Base-by-base conservation (phyloP, 148 eudicot genomes). In the Spergularia bocconei region DNA sequence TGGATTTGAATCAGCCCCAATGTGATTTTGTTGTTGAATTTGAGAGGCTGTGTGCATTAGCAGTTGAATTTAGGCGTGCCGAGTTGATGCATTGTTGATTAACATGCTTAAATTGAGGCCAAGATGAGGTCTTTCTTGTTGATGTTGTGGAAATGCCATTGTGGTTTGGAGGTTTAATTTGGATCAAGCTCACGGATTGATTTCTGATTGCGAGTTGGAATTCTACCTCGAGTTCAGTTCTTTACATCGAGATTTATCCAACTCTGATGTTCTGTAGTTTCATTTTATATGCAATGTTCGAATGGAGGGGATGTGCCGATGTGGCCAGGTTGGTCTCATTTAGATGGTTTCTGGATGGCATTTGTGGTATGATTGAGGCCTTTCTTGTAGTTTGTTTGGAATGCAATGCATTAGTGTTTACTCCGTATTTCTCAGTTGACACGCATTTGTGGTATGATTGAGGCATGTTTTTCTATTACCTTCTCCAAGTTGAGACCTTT, bases 211-310 rank as follows among this genome's bases (percentile, higher is more conserved):
- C 36, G 11, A 47, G 54, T 67, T 67, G 20, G 56, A 50, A 48
- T 47, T 67, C 36, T 67, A 48, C 71, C 56, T 67, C 33, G 47
- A 44, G 4, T 67, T 63, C 47, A 63, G 67, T 63, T 63, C 6
- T 63, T 63, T 12, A 25, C 1, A 58, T 58, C 33, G 14, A 17
- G n/a, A 29, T 63, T 63, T 11, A 63, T 63, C 67, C 41, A 14
- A 63, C 4, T 13, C 33, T 36, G 67, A 36, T 36, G 67, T 15
- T n/a, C 19, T 63, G 41, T 29, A 6, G 3, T 29, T 63, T 63
- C 33, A 33, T 63, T 44, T 44, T 9, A 44, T 44, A 44, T 44
- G 48, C 48, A 44, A 44, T 44, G 48, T 44, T 44, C 48, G 10
- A 44, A 44, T 0, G 48, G 48, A 5, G 48, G 48, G 48, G 36